A percentile compares a stretch with the other conserved stretches of the same genome.
Evolutionary conservation across 139 green algal species (phyloP).

Genomic region (Chlamydomonas schloesseri): DNA sequence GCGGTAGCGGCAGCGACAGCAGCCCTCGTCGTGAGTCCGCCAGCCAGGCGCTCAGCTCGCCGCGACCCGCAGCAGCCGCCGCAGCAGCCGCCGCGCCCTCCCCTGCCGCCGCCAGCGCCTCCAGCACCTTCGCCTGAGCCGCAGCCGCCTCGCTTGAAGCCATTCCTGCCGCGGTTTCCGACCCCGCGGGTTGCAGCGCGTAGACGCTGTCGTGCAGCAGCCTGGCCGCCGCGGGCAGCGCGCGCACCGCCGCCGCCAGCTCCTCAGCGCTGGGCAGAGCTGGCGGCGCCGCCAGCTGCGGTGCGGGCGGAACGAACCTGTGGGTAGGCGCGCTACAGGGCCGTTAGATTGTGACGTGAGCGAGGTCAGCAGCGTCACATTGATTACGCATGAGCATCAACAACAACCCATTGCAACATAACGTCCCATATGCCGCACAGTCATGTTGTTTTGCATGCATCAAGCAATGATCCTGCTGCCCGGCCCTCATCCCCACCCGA

Average conservation of each 20-base stretch:
- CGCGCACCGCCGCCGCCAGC: neutral
- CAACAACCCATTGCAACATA: too few species aligned
- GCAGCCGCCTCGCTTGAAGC: neutral
- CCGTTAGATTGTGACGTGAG: too few species aligned
- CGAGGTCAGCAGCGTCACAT: too few species aligned
- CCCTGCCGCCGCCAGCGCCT: constrained; percentile 1
- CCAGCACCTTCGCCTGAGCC: neutral
- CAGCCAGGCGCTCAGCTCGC: constrained; percentile 4
- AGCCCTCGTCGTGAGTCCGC: neutral
- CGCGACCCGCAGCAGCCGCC: neutral
- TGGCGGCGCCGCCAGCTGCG: neutral
- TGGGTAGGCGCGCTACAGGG: neutral
- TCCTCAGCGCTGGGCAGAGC: neutral
- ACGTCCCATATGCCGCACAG: too few species aligned
- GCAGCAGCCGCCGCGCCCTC: neutral
- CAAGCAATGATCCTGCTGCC: too few species aligned
- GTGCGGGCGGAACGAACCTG: neutral
- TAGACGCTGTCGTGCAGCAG: constrained; percentile 31
- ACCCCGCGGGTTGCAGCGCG: neutral
- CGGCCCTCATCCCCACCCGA: too few species aligned
- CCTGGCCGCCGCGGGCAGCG: neutral
- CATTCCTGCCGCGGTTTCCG: neutral
- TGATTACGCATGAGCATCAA: too few species aligned
- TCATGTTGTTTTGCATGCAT: too few species aligned
- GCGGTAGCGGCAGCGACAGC: constrained; percentile 6